These are phyloP conservation scores for Phytopythium boreale DNA, from an alignment of 352 stramenopile species.

Conservation along the genomic window DNA sequence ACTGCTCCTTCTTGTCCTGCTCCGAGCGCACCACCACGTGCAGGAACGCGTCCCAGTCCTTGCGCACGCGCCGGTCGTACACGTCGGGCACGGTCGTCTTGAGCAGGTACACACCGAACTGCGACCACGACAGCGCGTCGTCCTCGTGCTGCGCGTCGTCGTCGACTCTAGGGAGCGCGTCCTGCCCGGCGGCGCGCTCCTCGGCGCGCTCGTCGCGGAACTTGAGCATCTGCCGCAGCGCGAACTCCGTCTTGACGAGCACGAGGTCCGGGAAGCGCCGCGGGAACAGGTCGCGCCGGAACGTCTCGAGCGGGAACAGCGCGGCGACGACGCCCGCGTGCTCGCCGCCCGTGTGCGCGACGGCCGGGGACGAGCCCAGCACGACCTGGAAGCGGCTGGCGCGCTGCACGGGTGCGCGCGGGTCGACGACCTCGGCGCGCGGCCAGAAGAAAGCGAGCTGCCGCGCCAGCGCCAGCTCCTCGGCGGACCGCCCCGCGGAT, in stretches of 20 bases:
- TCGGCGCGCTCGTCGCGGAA: slow-evolving; percentile 54
- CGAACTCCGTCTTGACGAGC: slow-evolving; percentile 64
- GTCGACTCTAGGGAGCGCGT: background rate
- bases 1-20: slow-evolving; percentile 56
- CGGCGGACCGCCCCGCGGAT: slow-evolving; percentile 10
- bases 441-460: slow-evolving; percentile 58
- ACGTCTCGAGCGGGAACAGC: slow-evolving; percentile 26
- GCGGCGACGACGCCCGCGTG: slow-evolving; percentile 31
- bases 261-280: slow-evolving; percentile 54
- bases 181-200: slow-evolving; percentile 28
- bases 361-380: slow-evolving; percentile 23
- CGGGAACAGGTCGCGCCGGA: slow-evolving; percentile 35
- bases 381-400: slow-evolving; percentile 44
- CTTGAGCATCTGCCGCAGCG: slow-evolving; percentile 46
- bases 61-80: slow-evolving; percentile 54
- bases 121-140: slow-evolving; percentile 32
- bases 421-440: slow-evolving; percentile 42
- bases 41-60: slow-evolving; percentile 71
- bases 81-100: slow-evolving; percentile 61
- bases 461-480: slow-evolving; percentile 28
- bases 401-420: slow-evolving; percentile 21
- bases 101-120: slow-evolving; percentile 60
- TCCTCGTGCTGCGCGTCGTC: background rate
- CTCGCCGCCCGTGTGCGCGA: slow-evolving; percentile 13
- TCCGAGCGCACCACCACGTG: slow-evolving; percentile 57